A percentile compares a stretch with the other conserved stretches of the same genome.
Conservation (phyloP, 1,139 yeast genomes). For the Kodamaea derodonti region DNA sequence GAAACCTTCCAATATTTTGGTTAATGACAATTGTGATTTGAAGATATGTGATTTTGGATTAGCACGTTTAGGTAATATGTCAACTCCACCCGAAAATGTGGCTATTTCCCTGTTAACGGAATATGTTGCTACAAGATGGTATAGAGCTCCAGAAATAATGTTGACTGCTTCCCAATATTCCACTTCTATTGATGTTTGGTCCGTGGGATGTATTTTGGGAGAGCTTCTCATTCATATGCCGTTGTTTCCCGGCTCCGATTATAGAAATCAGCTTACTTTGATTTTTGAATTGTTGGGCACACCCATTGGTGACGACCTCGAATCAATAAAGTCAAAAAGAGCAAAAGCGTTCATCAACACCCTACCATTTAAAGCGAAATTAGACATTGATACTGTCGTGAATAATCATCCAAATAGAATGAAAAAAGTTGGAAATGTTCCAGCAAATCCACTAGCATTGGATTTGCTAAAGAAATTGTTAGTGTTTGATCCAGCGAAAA, state of each 20-base stretch:
- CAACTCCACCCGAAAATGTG: slow-evolving; percentile 20
- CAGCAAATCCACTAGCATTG: slow-evolving; percentile 52
- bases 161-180: slow-evolving; percentile 65
- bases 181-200: slow-evolving; percentile 73
- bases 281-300: slow-evolving; percentile 65
- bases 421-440: slow-evolving; percentile 8
- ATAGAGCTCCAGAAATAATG: slow-evolving; percentile 79
- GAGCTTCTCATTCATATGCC: slow-evolving; percentile 62
- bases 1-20: slow-evolving; percentile 87
- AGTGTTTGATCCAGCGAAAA: slow-evolving; percentile 59
- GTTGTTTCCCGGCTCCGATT: slow-evolving; percentile 77
- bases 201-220: slow-evolving; percentile 73
- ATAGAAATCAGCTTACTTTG: slow-evolving; percentile 59
- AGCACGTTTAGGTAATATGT: slow-evolving; percentile 37
- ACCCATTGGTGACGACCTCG: slow-evolving; percentile 55
- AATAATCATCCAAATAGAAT: slow-evolving; percentile 14
- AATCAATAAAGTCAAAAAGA: slow-evolving; percentile 54
- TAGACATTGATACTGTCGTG: slow-evolving; percentile 10
- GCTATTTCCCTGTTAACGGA: slow-evolving; percentile 53
- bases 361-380: slow-evolving; percentile 38
- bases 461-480: slow-evolving; percentile 59
- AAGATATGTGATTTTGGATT: slow-evolving; percentile 93
- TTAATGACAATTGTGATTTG: slow-evolving; percentile 93
- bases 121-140: slow-evolving; percentile 80
- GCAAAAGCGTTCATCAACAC: slow-evolving; percentile 61